Evolutionary conservation across 1,284 basidiomycete genomes (phyloP), one percentile per base, ranked within the genome.

Genomic region (Mycena sp.): DNA sequence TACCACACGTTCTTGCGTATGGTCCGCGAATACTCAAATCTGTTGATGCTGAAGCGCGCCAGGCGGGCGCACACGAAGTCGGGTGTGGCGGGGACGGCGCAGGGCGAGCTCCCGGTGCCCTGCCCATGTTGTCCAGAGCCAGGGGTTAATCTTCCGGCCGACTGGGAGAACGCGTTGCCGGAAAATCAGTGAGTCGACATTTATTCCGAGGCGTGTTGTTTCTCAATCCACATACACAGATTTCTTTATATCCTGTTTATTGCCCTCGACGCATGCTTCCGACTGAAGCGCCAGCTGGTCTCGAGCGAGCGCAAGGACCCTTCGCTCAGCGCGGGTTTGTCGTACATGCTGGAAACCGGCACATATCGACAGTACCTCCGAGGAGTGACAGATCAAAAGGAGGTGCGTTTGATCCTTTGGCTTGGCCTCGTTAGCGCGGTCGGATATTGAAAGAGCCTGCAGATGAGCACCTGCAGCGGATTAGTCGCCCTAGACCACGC

Each of bases 111-210:
- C 5, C 70, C 71, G 7, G 38, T 72, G 4, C 17, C 9, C 1
- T 74, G 73, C 48, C 68, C 66, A 0, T 67, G 69, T 4, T 74
- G 73, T 38, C 73, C 70, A 2, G 57, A 52, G 2, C 69, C 69
- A 0, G 65, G 63, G 0, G 56, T 70, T 16, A 74, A 74, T 28
- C 52, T 74, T 4, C 73, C 71, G 0, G 44, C 26, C 6, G 54
- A 59, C 28, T 74, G 70, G 72, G 46, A 64, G 37, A 25, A 43
- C 6, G 60, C 59, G 11, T 28, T 62, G 2, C 14, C 14, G 6
- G 45, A 48, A 21, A 35, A 52, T 16, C n/a, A 23, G 64, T 67
- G 26, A 49, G 58, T 54, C 4, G 25, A 7, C 19, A 14, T 30
- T 19, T 41, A 5, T 25, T n/a, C 6, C 4, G 26, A 26, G 37